These are phyloP conservation scores for Pleurotus salmoneostramineus DNA, from an alignment of 768 basidiomycete genomes.

Conservation along the genomic window DNA sequence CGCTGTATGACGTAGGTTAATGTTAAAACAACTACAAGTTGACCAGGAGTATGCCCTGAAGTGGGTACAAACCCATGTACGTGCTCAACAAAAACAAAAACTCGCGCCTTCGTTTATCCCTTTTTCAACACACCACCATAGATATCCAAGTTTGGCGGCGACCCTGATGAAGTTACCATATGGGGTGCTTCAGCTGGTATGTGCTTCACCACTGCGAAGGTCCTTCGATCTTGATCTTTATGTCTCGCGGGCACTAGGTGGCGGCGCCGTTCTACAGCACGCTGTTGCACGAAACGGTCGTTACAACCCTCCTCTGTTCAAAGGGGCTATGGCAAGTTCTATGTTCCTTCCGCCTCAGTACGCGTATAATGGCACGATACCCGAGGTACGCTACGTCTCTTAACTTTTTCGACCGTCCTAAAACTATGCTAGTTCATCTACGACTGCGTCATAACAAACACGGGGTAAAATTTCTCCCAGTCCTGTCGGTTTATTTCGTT, in stretches of 20 bases:
- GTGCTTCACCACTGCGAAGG: background rate
- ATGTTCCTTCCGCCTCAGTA: conserved; percentile 29
- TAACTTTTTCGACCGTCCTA: background rate
- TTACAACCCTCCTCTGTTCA: conserved; percentile 27
- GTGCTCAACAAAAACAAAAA: no score
- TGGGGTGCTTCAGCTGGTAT: conserved; percentile 20
- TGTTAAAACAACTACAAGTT: background rate
- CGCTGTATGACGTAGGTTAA: background rate
- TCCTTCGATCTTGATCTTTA: background rate
- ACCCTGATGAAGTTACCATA: conserved; percentile 18
- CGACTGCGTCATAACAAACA: conserved; percentile 14
- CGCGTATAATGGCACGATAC: conserved; percentile 24
- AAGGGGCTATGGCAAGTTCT: conserved; percentile 28
- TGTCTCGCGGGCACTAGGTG: conserved; percentile 15
- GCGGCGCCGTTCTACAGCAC: conserved; percentile 29
- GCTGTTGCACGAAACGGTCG: conserved; percentile 26
- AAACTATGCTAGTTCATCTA: background rate
- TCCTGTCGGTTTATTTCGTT: background rate
- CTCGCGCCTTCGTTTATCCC: background rate
- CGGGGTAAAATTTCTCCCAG: conserved; percentile 12
- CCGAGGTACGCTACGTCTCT: conserved; percentile 13
- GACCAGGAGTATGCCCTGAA: conserved; percentile 2
- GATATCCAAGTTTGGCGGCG: conserved; percentile 6
- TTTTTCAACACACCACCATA: background rate
- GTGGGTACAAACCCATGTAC: conserved; percentile 4